Evolutionary conservation across 2,329 filamentous ascomycete genomes (phyloP), one percentile per base, ranked within the genome.

Genomic region (Trichoderma koningiopsis): DNA sequence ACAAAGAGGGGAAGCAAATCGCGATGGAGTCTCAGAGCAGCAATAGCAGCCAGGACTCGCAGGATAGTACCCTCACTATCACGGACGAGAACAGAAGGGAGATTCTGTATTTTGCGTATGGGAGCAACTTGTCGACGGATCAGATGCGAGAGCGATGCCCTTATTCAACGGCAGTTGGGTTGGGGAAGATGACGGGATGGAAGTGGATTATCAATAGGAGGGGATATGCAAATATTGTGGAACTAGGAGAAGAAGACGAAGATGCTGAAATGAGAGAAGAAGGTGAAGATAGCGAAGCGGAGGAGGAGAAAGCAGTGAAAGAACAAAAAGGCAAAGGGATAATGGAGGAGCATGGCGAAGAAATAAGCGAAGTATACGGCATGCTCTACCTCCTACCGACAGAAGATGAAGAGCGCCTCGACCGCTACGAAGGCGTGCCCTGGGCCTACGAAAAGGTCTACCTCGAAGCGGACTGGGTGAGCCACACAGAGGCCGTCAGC

Each of bases 221-320:
- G 1, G 89, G 89, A 16, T 92, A 89, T 76, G 91, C 91, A 49
- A 93, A 92, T 75, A 81, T 92, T n/a, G 84, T 88, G 31, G 63
- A 69, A 5, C 71, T 72, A 10, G 59, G 68, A 7, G 62, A 24
- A 49, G 47, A 24, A 49, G 47, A 49, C 22, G 47, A 49, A 49
- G 47, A 43, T 19, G 40, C 22, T 24, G 47, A 49, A 49, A 49
- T 49, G 47, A 49, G 19, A 5, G 47, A 49, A 49, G 59, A 69
- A 5, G 65, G 16, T 8, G 53, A 35, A 60, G 57, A 43, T 3
- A 11, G n/a, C 60, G 63, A 61, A 62, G 61, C 5, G 7, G 33
- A 27, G 13, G 49, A 40, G 11, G 49, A 37, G 35, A 43, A 22
- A 16, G 33, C 5, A 8, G 19, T 22, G 13, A 19, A 37, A 19